These are phyloP conservation scores for Dothideomycetes sp. DNA, from an alignment of 2,329 filamentous ascomycete species.

Conservation along the genomic window DNA sequence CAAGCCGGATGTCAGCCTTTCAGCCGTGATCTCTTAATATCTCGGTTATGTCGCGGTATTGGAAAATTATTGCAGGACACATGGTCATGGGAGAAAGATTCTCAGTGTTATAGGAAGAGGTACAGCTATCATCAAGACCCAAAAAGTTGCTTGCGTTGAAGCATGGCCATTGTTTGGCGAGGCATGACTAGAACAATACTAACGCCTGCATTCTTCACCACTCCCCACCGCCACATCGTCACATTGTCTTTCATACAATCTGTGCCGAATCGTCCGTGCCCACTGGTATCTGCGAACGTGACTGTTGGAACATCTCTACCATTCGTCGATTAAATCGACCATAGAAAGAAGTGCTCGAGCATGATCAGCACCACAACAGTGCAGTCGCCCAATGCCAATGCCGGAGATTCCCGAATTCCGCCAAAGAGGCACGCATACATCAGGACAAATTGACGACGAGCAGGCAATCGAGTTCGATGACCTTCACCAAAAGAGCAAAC, in stretches of 20 bases:
- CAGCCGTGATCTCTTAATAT: too few species aligned
- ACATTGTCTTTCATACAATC: neutral
- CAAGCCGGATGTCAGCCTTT: too few species aligned
- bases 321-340: too few species aligned
- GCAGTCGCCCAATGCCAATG: constrained; percentile 2
- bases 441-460: neutral
- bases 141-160: too few species aligned
- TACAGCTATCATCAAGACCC: too few species aligned
- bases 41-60: constrained; percentile 17
- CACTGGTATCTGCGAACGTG: too few species aligned
- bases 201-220: constrained; percentile 4
- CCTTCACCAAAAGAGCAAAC: neutral
- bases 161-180: constrained; percentile 1
- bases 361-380: too few species aligned
- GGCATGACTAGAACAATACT: constrained; percentile 11
- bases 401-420: neutral
- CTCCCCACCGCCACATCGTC: neutral
- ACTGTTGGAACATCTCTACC: too few species aligned
- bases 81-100: constrained; percentile 14
- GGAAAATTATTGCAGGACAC: constrained; percentile 18
- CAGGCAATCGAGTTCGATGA: constrained; percentile 1
- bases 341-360: too few species aligned
- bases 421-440: neutral
- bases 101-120: too few species aligned
- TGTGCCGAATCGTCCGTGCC: neutral